These are phyloP conservation scores for Mesembryanthemum crystallinum DNA, from an alignment of 148 eudicot species.

Conservation along the genomic window DNA sequence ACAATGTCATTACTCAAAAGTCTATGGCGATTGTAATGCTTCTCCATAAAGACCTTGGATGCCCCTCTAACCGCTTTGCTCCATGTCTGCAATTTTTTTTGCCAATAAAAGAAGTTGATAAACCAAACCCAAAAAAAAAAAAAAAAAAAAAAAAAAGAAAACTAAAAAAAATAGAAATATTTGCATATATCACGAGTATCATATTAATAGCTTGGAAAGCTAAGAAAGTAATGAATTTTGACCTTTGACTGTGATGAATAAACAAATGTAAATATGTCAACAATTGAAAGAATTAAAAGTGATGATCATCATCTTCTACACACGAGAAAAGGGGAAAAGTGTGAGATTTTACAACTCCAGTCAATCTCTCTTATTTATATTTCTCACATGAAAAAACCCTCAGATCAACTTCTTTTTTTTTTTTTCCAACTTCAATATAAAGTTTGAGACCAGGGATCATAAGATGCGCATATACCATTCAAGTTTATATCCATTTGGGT, in stretches of 20 bases:
- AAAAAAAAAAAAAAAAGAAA: too few relatives aligned
- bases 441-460: background rate
- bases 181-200: background rate
- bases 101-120: background rate
- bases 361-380: background rate
- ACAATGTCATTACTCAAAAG: conserved; percentile 51
- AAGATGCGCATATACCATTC: conserved; percentile 11
- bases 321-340: conserved; percentile 18
- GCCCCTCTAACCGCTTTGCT: conserved; percentile 76
- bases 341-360: background rate
- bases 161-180: background rate
- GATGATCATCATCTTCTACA: background rate
- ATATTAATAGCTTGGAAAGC: background rate
- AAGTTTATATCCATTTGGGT: too few relatives aligned
- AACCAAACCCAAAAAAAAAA: too few relatives aligned
- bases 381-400: background rate
- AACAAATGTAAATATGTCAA: background rate
- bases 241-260: background rate
- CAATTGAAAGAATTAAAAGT: background rate
- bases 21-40: conserved; percentile 73
- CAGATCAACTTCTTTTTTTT: too few relatives aligned
- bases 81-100: conserved; percentile 76
- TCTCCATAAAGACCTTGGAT: conserved; percentile 77
- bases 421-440: background rate
- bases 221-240: background rate